These are phyloP conservation scores for Coniferiporia sulphurascens DNA, from an alignment of 1,284 basidiomycete species.

Conservation along the genomic window DNA sequence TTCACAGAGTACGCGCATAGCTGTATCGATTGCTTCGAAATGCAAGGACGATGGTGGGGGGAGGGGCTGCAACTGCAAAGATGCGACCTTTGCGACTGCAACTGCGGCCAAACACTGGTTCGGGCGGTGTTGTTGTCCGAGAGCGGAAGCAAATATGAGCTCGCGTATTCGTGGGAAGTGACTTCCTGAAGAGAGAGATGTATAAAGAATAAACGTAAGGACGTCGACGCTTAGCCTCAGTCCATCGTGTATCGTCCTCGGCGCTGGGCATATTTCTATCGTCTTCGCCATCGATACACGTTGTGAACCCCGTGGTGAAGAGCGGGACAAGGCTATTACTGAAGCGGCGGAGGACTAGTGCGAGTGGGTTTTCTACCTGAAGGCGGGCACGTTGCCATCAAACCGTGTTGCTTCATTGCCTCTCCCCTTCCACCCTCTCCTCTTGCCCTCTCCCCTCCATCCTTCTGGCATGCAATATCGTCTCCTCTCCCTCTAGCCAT, in stretches of 20 bases:
- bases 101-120: too few species aligned
- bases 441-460: conserved; percentile 29
- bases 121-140: background rate
- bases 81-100: too few species aligned
- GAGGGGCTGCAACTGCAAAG: too few species aligned
- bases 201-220: background rate
- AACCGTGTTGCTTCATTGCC: conserved; percentile 47
- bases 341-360: background rate
- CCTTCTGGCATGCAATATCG: conserved; percentile 12
- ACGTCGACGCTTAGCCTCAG: background rate
- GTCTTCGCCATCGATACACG: background rate
- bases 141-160: background rate
- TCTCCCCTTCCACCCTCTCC: conserved; percentile 32
- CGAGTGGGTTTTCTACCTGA: conserved; percentile 30
- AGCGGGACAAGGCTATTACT: background rate
- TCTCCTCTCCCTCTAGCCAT: conserved; percentile 6
- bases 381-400: conserved; percentile 70
- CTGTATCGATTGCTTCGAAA: too few species aligned
- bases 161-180: background rate
- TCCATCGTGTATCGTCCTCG: background rate
- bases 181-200: background rate
- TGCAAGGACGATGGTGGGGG: too few species aligned
- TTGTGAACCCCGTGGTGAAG: background rate
- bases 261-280: background rate
- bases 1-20: too few species aligned